A percentile compares a stretch with the other conserved stretches of the same genome.
Conservation (phyloP, 2,329 filamentous ascomycete genomes). For the Ceratocystis destructans region DNA sequence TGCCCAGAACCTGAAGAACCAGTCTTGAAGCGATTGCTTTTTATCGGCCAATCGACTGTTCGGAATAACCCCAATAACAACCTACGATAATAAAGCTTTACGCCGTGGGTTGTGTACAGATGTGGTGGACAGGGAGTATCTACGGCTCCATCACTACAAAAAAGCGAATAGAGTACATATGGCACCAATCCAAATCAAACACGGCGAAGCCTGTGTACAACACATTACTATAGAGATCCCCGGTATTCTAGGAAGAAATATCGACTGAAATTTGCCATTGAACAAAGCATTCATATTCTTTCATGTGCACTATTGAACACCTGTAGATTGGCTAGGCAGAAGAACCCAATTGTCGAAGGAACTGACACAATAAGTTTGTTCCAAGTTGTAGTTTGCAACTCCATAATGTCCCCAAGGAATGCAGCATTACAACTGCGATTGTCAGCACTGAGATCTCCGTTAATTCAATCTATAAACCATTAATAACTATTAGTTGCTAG, state of each 20-base stretch:
- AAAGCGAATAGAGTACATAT: background rate
- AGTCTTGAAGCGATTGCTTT: slow-evolving; percentile 21
- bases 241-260: slow-evolving; percentile 15
- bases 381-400: background rate
- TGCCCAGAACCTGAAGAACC: slow-evolving; percentile 43
- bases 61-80: slow-evolving; percentile 10
- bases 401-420: background rate
- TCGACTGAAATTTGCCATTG: slow-evolving; percentile 8
- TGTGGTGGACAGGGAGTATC: background rate
- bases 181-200: background rate
- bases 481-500: too few relatives aligned
- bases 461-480: too few relatives aligned
- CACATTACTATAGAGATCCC: slow-evolving; percentile 19
- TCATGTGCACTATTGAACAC: too few relatives aligned
- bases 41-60: slow-evolving; percentile 5
- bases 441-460: too few relatives aligned
- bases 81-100: slow-evolving; percentile 13
- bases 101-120: slow-evolving; percentile 11
- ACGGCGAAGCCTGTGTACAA: slow-evolving; percentile 15
- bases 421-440: too few relatives aligned
- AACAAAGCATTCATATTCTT: too few relatives aligned
- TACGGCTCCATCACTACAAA: background rate
- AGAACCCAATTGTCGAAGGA: too few relatives aligned
- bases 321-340: too few relatives aligned
- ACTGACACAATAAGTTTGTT: too few relatives aligned